Evolutionary conservation across 2,329 filamentous ascomycete species (phyloP), one percentile per base, ranked within the genome.

Genomic region (Ophiostoma tasmaniense): DNA sequence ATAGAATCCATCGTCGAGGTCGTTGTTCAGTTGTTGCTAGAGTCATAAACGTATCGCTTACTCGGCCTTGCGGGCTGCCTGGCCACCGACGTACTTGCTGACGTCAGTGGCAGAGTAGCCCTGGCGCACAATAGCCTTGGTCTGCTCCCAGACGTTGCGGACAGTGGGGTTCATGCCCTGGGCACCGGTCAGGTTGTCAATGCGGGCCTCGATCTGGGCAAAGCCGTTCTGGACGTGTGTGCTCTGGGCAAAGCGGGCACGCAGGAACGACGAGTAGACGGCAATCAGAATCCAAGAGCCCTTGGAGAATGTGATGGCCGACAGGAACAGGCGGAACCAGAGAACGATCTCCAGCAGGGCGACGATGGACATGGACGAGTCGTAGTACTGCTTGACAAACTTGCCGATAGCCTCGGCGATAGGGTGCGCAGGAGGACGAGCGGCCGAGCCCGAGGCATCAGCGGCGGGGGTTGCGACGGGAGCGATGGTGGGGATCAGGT

Each of bases 321-420:
- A 90, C 68, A 93, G 80, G 66, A 96, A 77, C 68, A 99, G 82
- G 76, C 95, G 92, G 79, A 90, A 82, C 89, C 93, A 96, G 71
- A 98, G 87, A 55, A 86, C 81, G 74, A 98, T 92, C 82, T 99
- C 95, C 70, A 99, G 90, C 64, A 84, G 83, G 50, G 94, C 90
- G 39, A 99, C 95, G 71, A 98, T 83, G 70, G 90, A 91, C 95
- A 99, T 99, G 80, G 92, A 96, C 71, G 87, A 82, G 78, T 99
- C 95, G 78, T 99, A 99, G 86, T 98, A 97, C 78, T 93, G 88
- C 88, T 98, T 98, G 79, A 99, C 93, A 76, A 99, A 99, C 75
- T 85, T 85, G 74, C 93, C 93, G 78, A 99, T 97, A 74, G 84
- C 86, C 72, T 97, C 93, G 68, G 91, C 89, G 69, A 93, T 80